These are phyloP conservation scores for Trichoderma sp. DNA, from an alignment of 2,329 filamentous ascomycete species.

Conservation along the genomic window DNA sequence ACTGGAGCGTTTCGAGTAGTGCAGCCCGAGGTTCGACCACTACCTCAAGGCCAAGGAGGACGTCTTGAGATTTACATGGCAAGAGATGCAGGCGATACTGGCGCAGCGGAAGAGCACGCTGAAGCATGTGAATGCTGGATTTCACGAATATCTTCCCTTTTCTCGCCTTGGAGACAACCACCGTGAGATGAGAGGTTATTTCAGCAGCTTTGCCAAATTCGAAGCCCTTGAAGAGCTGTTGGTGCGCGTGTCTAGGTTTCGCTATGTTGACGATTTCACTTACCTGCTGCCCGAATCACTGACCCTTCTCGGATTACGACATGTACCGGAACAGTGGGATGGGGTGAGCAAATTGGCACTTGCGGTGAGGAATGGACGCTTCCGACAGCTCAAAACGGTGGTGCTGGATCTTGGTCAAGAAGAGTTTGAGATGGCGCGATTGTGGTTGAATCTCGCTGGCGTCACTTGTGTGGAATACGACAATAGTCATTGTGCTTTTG, in stretches of 20 bases:
- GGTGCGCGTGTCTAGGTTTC: background rate
- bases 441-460: background rate
- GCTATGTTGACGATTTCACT: background rate
- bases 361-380: background rate
- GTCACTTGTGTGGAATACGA: background rate
- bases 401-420: background rate
- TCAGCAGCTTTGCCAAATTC: background rate
- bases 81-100: background rate
- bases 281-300: background rate
- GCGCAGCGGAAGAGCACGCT: background rate
- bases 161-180: background rate
- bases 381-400: background rate
- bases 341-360: background rate
- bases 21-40: background rate
- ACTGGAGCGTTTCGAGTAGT: background rate
- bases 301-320: background rate
- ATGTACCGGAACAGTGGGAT: background rate
- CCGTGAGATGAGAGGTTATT: too few relatives aligned
- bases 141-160: background rate
- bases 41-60: background rate
- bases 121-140: background rate
- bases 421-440: background rate
- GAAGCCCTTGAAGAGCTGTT: background rate
- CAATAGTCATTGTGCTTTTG: background rate
- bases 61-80: background rate